phyloP scores from a whole-genome alignment of 371 early-diverging fungal genomes.

The Mucor mucedo region DNA sequence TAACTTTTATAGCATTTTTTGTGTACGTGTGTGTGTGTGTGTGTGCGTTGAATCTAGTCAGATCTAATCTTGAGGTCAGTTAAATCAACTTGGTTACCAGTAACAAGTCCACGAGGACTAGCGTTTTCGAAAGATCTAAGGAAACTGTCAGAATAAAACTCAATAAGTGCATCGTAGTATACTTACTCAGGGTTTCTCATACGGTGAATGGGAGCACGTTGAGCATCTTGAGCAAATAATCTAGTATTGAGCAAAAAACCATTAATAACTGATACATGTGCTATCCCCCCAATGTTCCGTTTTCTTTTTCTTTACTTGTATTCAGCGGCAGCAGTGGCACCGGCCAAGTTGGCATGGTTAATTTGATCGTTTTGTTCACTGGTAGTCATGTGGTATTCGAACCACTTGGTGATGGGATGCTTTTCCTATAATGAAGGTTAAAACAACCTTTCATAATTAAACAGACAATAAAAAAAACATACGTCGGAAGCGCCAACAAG shows the following conservation, averaged over 20 bases:
- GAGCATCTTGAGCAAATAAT: conserved; percentile 50
- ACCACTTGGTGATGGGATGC: conserved; percentile 53
- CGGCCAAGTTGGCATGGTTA: conserved; percentile 32
- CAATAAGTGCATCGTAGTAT: not conserved
- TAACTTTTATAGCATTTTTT: not conserved
- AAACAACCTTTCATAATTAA: not conserved
- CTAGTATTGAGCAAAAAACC: conserved; percentile 18
- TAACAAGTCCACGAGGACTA: conserved; percentile 47
- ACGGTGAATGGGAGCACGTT: conserved; percentile 52
- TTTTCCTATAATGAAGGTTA: conserved; percentile 34
- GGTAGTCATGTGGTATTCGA: conserved; percentile 50
- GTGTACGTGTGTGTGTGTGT: not conserved
- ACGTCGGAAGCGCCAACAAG: conserved; percentile 36
- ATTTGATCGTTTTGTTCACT: conserved; percentile 38
- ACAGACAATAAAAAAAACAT: not conserved
- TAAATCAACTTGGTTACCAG: conserved; percentile 47
- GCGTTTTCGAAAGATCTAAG: conserved; percentile 48
- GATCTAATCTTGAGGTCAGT: conserved; percentile 50
- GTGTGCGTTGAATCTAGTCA: conserved; percentile 32
- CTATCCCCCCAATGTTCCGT: not conserved
- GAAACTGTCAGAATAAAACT: not conserved
- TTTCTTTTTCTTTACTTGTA: conserved; percentile 36
- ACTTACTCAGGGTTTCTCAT: conserved; percentile 59
- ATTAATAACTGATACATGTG: conserved; percentile 14
- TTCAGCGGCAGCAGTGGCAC: conserved; percentile 45